Evolutionary conservation across 345 rosid genomes (phyloP), one percentile per base, ranked within the genome.

Genomic region (Bruguiera sexangula): DNA sequence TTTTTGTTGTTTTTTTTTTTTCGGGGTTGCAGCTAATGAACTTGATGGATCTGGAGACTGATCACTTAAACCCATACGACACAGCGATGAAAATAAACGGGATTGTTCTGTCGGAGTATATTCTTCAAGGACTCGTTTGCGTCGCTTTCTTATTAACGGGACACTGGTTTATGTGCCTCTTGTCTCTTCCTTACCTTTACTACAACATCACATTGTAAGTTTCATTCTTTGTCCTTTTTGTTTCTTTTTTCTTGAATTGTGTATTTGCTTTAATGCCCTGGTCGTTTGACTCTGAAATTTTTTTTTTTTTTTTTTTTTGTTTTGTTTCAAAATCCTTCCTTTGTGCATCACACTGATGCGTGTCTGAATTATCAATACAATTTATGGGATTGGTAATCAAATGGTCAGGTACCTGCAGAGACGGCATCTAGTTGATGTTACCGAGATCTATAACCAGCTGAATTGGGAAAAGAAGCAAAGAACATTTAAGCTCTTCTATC

Each of bases 61-160:
- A 85, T 72, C 70, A 81, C 65, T 48, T 79, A 58, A 83, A 83
- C 63, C 85, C 82, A 6, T 85, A 83, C 54, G 89, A 83, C 50
- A 60, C 72, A 18, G 80, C 82, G 3, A 21, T 50, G 52, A 66
- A 61, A 72, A 70, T 83, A 50, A 83, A 81, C 75, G 57, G 52
- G 58, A 66, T 76, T 22, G 72, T 81, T 8, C 27, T 81, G 65
- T 81, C 83, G 0, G 86, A 85, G 76, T 83, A 75, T 48, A 30
- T 78, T 19, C 43, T 65, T 13, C 86, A 77, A 50, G 86, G 78
- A 72, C 39, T 70, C 52, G 54, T 81, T 6, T 79, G 84, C 78
- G 26, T 74, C 60, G 1, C 72, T 30, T 83, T 65, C 64, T 74
- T 83, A 31, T 30, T 79, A 18, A 74, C 81, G 4, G 85, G 85